A percentile compares a stretch with the other conserved stretches of the same genome.
Evolutionary conservation across 257 asterid species (phyloP).

Genomic region (Gynochthodes officinalis): DNA sequence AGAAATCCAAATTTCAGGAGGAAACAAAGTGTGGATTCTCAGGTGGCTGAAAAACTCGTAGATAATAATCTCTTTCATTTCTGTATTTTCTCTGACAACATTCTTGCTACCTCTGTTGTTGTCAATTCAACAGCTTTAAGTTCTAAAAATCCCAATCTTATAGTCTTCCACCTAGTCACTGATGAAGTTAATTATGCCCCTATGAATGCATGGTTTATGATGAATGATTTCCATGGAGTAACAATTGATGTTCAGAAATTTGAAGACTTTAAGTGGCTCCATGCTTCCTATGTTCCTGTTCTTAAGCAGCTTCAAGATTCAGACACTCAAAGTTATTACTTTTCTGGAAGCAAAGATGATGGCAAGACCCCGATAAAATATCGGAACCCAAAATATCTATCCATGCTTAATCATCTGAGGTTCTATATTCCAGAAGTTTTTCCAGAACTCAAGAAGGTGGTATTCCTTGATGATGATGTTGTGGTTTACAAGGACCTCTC

Average conservation of each 20-base stretch:
- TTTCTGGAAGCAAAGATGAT: constrained; percentile 8
- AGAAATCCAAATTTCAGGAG: neutral
- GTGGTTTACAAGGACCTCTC: constrained; percentile 9
- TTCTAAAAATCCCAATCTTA: constrained; percentile 2
- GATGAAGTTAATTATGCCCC: constrained; percentile 9
- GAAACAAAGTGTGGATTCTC: neutral
- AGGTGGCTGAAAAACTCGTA: neutral
- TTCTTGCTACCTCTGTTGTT: constrained; percentile 4
- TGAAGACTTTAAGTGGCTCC: constrained; percentile 10
- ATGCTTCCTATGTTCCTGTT: constrained; percentile 10
- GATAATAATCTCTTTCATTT: constrained; percentile 1
- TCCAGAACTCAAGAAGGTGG: neutral
- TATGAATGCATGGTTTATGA: constrained; percentile 6
- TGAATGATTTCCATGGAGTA: constrained; percentile 9
- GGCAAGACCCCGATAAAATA: constrained; percentile 5
- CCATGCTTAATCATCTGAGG: constrained; percentile 6
- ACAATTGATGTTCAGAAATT: constrained; percentile 3
- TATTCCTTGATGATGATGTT: constrained; percentile 8
- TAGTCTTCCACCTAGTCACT: constrained; percentile 7
- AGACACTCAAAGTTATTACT: constrained; percentile 2
- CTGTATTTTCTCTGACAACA: constrained; percentile 10
- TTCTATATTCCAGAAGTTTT: constrained; percentile 8
- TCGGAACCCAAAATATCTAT: constrained; percentile 7
- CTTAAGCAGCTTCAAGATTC: constrained; percentile 13
- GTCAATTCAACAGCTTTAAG: constrained; percentile 10